phyloP scores from a whole-genome alignment of 768 basidiomycete species.

The Panaeolus papilionaceus region DNA sequence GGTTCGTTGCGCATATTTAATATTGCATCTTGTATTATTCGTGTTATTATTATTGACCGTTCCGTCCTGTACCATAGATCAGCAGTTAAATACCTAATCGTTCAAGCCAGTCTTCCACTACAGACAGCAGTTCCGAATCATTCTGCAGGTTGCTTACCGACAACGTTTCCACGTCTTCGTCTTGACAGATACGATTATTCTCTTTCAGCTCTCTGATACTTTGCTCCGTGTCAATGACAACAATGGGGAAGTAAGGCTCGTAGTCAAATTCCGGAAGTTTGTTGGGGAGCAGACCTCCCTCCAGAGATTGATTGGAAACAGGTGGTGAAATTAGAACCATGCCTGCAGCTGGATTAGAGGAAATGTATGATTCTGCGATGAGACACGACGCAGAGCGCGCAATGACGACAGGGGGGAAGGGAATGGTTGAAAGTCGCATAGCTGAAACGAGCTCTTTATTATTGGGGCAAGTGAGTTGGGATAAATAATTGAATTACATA shows the following conservation, averaged over 20 bases:
- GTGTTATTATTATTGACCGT: conserved; percentile 20
- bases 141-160: not conserved
- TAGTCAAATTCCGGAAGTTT: conserved; percentile 59
- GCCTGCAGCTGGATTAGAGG: conserved; percentile 66
- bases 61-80: conserved; percentile 15
- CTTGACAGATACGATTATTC: conserved; percentile 47
- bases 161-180: conserved; percentile 39
- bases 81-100: conserved; percentile 51
- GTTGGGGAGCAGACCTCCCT: conserved; percentile 33
- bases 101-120: conserved; percentile 62
- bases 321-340: conserved; percentile 69
- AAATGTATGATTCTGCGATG: conserved; percentile 72
- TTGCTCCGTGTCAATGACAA: conserved; percentile 46
- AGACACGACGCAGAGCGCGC: conserved; percentile 55
- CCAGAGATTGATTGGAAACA: conserved; percentile 42
- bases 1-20: conserved; percentile 10
- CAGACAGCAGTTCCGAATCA: conserved; percentile 35
- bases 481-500: conserved; percentile 23
- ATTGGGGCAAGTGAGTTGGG: not conserved
- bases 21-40: conserved; percentile 19
- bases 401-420: conserved; percentile 66
- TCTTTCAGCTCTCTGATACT: conserved; percentile 41
- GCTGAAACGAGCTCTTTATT: conserved; percentile 47
- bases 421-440: conserved; percentile 48
- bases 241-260: conserved; percentile 68